Evolutionary conservation across 2,329 filamentous ascomycete species (phyloP).

Genomic region (Neurospora crassa): DNA sequence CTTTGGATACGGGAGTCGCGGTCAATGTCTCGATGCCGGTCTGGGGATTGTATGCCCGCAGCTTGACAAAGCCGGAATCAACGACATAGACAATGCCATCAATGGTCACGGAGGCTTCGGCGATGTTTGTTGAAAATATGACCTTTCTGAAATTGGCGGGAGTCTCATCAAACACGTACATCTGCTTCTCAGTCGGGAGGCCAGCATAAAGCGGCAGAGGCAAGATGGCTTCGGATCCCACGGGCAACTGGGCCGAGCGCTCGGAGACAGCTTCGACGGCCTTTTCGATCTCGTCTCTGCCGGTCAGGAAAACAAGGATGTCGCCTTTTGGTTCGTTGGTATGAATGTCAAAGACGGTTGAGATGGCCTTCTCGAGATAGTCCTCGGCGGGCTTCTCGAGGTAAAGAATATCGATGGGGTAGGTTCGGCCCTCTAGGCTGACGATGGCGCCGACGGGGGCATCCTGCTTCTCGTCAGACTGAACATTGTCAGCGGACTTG

Average conservation of each 20-base stretch:
- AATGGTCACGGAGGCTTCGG: conserved; percentile 92
- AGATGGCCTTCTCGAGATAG: conserved; percentile 75
- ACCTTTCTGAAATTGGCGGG: conserved; percentile 80
- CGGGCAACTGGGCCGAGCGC: conserved; percentile 52
- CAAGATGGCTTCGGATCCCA: conserved; percentile 50
- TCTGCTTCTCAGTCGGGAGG: conserved; percentile 81
- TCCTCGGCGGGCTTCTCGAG: conserved; percentile 69
- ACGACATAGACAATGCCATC: conserved; percentile 86
- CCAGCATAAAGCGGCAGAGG: conserved; percentile 82
- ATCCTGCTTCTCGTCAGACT: conserved; percentile 20
- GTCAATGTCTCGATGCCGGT: conserved; percentile 86
- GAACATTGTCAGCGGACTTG: conserved; percentile 27
- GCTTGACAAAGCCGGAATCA: conserved; percentile 84
- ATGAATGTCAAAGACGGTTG: conserved; percentile 83
- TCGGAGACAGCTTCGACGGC: conserved; percentile 73
- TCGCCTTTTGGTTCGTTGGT: conserved; percentile 71
- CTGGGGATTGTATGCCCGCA: conserved; percentile 72
- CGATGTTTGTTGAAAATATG: conserved; percentile 90
- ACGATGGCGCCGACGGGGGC: conserved; percentile 51
- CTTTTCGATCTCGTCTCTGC: conserved; percentile 83
- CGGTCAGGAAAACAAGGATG: conserved; percentile 84
- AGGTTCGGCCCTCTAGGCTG: conserved; percentile 77
- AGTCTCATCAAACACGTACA: conserved; percentile 84
- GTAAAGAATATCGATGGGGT: conserved; percentile 81
- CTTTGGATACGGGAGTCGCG: conserved; percentile 74